Evolutionary conservation across 73 alveolate genomes (phyloP).

Genomic region (Tetrahymena malaccensis): DNA sequence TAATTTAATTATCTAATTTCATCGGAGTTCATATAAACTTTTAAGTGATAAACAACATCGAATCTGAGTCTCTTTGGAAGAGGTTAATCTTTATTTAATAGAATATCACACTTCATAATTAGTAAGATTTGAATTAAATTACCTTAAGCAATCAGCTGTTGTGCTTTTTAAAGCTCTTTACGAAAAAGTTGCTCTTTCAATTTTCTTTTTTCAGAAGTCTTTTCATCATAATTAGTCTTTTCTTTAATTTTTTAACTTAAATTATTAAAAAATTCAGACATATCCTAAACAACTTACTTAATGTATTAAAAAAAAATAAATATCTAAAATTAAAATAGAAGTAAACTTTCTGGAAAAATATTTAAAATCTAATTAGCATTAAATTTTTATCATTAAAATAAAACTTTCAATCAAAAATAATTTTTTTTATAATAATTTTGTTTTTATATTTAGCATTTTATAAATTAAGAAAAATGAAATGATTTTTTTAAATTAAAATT

Average conservation of each 20-base stretch:
- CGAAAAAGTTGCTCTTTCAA: background rate
- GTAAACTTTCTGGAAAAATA: background rate
- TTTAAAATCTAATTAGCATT: background rate
- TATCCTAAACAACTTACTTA: background rate
- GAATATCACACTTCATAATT: background rate
- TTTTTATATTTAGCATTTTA: too few relatives aligned
- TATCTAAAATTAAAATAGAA: background rate
- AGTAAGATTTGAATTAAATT: background rate
- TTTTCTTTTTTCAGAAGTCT: background rate
- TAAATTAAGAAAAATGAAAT: too few relatives aligned
- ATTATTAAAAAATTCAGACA: background rate
- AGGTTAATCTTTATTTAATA: background rate
- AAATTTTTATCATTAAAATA: too few relatives aligned
- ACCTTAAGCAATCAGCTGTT: background rate
- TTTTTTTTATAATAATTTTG: too few relatives aligned
- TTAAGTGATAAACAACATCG: background rate
- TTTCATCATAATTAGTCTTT: background rate
- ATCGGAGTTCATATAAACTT: background rate
- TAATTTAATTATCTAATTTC: background rate
- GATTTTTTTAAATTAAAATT: too few relatives aligned
- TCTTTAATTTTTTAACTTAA: background rate
- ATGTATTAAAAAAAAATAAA: background rate
- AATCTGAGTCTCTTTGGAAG: background rate
- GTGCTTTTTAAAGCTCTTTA: background rate
- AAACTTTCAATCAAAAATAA: too few relatives aligned